A percentile compares a stretch with the other conserved stretches of the same genome.
Conservation (phyloP, 2,329 filamentous ascomycete species). For the Phialophora expanda region DNA sequence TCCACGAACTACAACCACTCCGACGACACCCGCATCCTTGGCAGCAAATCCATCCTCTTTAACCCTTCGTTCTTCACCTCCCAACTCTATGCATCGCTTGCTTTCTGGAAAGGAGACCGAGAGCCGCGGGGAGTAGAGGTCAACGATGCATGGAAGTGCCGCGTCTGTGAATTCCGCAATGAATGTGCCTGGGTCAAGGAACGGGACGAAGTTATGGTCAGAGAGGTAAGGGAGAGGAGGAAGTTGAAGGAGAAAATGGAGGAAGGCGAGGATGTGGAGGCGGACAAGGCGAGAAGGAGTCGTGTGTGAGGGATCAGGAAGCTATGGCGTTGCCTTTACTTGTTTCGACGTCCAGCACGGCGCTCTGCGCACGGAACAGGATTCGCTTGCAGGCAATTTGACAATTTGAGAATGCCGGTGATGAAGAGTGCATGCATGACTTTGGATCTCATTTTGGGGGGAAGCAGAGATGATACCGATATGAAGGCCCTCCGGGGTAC, state of each 20-base stretch:
- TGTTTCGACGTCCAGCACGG: not conserved
- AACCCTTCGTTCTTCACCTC: constrained; percentile 66
- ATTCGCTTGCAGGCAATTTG: not conserved
- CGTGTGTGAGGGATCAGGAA: constrained; percentile 15
- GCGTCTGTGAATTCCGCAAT: constrained; percentile 80
- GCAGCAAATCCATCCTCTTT: constrained; percentile 67
- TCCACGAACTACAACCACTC: constrained; percentile 43
- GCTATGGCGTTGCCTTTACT: not conserved
- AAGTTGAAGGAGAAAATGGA: constrained; percentile 36
- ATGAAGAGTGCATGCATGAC: not conserved
- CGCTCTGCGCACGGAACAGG: not conserved
- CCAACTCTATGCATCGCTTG: constrained; percentile 73
- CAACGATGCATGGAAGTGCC: constrained; percentile 88
- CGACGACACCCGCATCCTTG: constrained; percentile 48
- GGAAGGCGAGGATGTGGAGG: constrained; percentile 24
- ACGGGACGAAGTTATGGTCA: constrained; percentile 67
- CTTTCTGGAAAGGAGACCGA: constrained; percentile 86
- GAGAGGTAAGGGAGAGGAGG: constrained; percentile 47
- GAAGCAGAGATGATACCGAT: not conserved
- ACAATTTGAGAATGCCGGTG: not conserved
- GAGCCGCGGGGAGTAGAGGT: constrained; percentile 75
- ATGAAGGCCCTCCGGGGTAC: no score
- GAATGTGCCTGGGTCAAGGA: constrained; percentile 76
- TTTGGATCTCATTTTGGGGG: not conserved
- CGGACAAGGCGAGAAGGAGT: constrained; percentile 26